Base-by-base conservation (phyloP, 805 yeast species). In the Candida peoriensis region DNA sequence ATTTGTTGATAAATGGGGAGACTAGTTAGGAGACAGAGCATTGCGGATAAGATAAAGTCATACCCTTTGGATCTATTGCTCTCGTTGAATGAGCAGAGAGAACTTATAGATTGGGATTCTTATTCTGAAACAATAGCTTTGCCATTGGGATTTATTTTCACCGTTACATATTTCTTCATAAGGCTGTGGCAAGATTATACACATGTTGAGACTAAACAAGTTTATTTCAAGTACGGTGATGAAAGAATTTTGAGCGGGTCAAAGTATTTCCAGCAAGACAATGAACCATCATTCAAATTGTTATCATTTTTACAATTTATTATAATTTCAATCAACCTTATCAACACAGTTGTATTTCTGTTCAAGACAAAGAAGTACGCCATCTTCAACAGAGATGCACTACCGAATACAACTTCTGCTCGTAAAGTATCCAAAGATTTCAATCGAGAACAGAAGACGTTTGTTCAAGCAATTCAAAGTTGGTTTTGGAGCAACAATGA, bases 71-170 rank as follows among this genome's bases (percentile, higher is more conserved):
- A 53, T 34, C 28, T 50, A 0, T 41, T 51, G 1, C 36, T 53
- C 3, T 43, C 40, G 15, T 33, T 53, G 14, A 53, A 53, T 24
- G 58, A 53, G 28, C 53, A 42, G 11, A 32, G 55, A 13, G 54
- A 45, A 25, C 39, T 52, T 16, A 46, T 53, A 15, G 57, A 53
- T 23, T 53, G 58, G 58, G 58, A 53, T 19, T 37, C 48, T 0
- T 41, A 52, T 28, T 42, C 58, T 16, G 32, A 31, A 15, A 38
- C 49, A 8, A 33, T 53, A 20, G 57, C 57, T 2, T 20, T 53
- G 2, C 58, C 58, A 9, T 27, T 45, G 19, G 58, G 58, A 9
- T 31, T 37, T 16, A 17, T 33, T 1, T 33, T 53, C 4, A 50
- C 58, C 2, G n/a, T 45, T 5, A 1, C 50, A 0, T 49, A 50